Evolutionary conservation across 305 asterid species (phyloP).

Genomic region (Ilex paraguariensis): DNA sequence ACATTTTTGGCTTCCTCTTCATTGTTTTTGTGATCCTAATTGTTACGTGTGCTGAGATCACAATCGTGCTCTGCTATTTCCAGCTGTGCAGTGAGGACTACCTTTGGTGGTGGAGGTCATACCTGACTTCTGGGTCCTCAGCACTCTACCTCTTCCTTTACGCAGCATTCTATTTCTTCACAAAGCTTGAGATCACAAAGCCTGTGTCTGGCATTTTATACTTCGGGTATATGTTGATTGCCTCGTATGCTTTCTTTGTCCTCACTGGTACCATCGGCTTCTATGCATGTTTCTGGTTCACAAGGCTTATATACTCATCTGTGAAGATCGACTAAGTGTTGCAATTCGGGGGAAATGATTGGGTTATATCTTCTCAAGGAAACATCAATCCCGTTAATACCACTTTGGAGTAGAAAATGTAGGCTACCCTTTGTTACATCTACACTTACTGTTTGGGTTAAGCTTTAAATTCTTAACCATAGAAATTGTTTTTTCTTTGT

Average conservation of each 20-base stretch:
- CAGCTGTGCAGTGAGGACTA: constrained; percentile 16
- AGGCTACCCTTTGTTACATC: too few relatives aligned
- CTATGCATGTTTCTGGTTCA: constrained; percentile 15
- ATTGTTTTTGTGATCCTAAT: constrained; percentile 11
- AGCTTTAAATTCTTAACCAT: background rate
- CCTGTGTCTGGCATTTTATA: constrained; percentile 12
- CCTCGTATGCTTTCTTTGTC: constrained; percentile 9
- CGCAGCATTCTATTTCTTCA: constrained; percentile 11
- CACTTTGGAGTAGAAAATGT: too few relatives aligned
- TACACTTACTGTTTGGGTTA: background rate
- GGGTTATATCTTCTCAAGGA: too few relatives aligned
- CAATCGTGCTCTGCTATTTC: constrained; percentile 13
- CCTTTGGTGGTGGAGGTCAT: constrained; percentile 16
- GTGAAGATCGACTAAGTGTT: constrained; percentile 3
- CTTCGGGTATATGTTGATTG: constrained; percentile 15
- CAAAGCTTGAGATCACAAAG: constrained; percentile 11
- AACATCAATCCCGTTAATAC: too few relatives aligned
- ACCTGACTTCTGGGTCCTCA: constrained; percentile 12
- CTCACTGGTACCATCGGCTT: constrained; percentile 11
- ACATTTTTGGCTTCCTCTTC: constrained; percentile 12
- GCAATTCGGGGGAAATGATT: too few relatives aligned
- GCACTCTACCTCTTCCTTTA: constrained; percentile 14
- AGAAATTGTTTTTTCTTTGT: background rate
- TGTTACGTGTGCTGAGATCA: constrained; percentile 13
- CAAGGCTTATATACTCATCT: constrained; percentile 10